phyloP scores from a whole-genome alignment of 1,139 yeast species.

The Diutina sp. region DNA sequence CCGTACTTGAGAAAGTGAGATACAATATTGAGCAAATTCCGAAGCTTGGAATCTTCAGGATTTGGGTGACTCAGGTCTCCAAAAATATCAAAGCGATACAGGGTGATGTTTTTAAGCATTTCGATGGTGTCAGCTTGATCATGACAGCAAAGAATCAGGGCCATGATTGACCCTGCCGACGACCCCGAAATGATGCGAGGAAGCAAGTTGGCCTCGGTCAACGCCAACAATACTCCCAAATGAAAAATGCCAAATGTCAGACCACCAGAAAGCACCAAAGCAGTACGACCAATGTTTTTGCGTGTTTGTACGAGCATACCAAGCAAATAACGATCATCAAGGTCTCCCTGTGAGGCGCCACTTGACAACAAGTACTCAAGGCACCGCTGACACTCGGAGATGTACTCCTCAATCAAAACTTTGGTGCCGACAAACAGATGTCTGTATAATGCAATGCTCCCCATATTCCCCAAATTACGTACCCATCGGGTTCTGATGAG shows the following conservation, averaged over 20 bases:
- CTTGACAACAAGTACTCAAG: constrained; percentile 35
- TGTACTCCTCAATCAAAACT: constrained; percentile 65
- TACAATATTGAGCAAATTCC: constrained; percentile 17
- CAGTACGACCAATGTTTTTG: constrained; percentile 87
- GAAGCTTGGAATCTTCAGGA: constrained; percentile 30
- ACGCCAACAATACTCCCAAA: constrained; percentile 77
- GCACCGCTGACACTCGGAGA: constrained; percentile 60
- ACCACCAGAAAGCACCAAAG: constrained; percentile 87
- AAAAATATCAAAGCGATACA: constrained; percentile 60
- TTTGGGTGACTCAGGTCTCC: constrained; percentile 15
- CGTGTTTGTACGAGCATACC: constrained; percentile 81
- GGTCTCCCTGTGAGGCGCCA: constrained; percentile 22
- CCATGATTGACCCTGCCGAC: constrained; percentile 93
- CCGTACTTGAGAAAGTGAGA: constrained; percentile 64
- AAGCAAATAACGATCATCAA: constrained; percentile 58
- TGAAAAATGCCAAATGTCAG: constrained; percentile 89
- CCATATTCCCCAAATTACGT: constrained; percentile 80
- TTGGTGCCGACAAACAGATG: constrained; percentile 85
- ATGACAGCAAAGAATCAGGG: constrained; percentile 75
- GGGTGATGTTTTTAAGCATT: constrained; percentile 40
- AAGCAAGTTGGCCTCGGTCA: constrained; percentile 58
- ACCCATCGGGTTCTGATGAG: constrained; percentile 76
- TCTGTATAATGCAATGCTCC: constrained; percentile 64
- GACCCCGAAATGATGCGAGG: constrained; percentile 93
- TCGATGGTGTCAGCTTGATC: constrained; percentile 59